Evolutionary conservation across 129 eudicot species (phyloP).

Genomic region (Deinandra increscens): DNA sequence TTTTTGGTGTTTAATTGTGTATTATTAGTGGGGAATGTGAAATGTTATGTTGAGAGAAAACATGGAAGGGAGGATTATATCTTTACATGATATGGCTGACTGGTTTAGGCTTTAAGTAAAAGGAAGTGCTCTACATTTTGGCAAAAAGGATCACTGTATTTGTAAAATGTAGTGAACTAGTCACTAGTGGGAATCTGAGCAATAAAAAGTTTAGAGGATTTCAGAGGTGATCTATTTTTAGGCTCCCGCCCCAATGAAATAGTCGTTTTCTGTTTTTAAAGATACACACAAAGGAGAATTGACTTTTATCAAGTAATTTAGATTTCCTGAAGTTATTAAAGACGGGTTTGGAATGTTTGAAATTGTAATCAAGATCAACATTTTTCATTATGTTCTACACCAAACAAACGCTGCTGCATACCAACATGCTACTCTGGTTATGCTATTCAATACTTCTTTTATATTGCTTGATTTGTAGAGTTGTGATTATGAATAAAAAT

Average conservation of each 20-base stretch:
- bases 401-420: too few species aligned
- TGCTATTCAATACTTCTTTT: not conserved
- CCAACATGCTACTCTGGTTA: too few species aligned
- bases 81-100: not conserved
- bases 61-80: not conserved
- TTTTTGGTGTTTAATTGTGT: not conserved
- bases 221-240: not conserved
- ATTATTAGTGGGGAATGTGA: not conserved
- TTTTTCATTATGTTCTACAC: not conserved
- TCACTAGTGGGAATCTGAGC: not conserved
- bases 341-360: not conserved
- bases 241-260: not conserved
- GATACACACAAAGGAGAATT: not conserved
- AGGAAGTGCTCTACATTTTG: conserved; percentile 3
- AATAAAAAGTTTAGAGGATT: not conserved
- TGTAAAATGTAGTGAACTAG: not conserved
- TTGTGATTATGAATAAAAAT: not conserved
- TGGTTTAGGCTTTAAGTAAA: not conserved
- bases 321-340: not conserved
- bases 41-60: not conserved
- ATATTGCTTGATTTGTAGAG: not conserved
- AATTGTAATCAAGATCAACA: not conserved
- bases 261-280: not conserved
- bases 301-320: not conserved
- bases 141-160: not conserved